Percentiles rank a stretch among this genome's conserved stretches.
These are phyloP conservation scores for Volutella citrinella DNA, from an alignment of 2,329 filamentous ascomycete species.

Conservation along the genomic window DNA sequence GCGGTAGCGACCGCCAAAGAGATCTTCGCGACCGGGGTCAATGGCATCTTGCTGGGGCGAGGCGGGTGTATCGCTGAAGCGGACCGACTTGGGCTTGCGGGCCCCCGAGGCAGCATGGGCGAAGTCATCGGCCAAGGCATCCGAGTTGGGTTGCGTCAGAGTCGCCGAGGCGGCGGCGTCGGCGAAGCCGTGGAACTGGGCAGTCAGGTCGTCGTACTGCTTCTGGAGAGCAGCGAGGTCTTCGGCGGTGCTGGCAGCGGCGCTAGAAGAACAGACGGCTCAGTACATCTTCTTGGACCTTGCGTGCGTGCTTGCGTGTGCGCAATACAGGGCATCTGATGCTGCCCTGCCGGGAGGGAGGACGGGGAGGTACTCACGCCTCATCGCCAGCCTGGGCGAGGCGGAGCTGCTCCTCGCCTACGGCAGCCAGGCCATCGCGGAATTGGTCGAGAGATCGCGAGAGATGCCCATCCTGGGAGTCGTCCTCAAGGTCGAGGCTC, in stretches of 20 bases:
- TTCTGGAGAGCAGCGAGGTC: slow-evolving; percentile 66
- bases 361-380: slow-evolving; percentile 44
- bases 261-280: slow-evolving; percentile 32
- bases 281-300: too few relatives aligned
- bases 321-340: too few relatives aligned
- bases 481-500: slow-evolving; percentile 72
- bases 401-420: slow-evolving; percentile 63
- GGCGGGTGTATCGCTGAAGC: slow-evolving; percentile 69
- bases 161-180: slow-evolving; percentile 47
- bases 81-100: slow-evolving; percentile 67
- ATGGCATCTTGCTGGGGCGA: too few relatives aligned
- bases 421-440: slow-evolving; percentile 69
- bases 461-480: slow-evolving; percentile 84
- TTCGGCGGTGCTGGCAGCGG: slow-evolving; percentile 52
- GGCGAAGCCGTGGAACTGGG: slow-evolving; percentile 73
- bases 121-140: slow-evolving; percentile 61
- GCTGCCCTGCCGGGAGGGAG: too few relatives aligned
- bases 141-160: slow-evolving; percentile 62
- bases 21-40: slow-evolving; percentile 38
- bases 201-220: slow-evolving; percentile 73
- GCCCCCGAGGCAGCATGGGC: slow-evolving; percentile 53
- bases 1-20: slow-evolving; percentile 56
- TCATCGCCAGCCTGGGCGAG: slow-evolving; percentile 64
- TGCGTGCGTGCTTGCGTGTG: too few relatives aligned
- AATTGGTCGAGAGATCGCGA: slow-evolving; percentile 85